Percentiles rank a stretch among this genome's conserved stretches.
Conservation (phyloP, 495 filamentous ascomycete genomes). For the Hypoxylon cercidicola region DNA sequence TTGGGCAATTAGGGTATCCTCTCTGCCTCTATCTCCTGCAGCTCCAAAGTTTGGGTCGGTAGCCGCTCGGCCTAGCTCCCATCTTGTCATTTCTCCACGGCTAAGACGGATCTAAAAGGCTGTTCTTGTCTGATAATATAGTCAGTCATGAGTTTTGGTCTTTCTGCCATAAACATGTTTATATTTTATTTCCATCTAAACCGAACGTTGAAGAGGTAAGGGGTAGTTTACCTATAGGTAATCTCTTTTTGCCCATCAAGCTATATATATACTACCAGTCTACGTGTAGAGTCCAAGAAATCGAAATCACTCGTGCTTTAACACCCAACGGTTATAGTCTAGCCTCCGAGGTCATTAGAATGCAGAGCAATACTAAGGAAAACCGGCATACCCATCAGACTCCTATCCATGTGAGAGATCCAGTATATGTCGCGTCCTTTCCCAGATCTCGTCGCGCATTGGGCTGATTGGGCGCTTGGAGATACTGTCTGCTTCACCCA, state of each 20-base stretch:
- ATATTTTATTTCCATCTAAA: too few species aligned
- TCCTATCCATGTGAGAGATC: slow-evolving; percentile 24
- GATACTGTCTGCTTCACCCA: slow-evolving; percentile 35
- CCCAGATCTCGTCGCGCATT: slow-evolving; percentile 20
- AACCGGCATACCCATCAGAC: slow-evolving; percentile 20
- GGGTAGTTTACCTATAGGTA: background rate
- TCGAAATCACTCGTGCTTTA: slow-evolving; percentile 9
- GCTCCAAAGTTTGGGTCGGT: slow-evolving; percentile 28
- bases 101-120: slow-evolving; percentile 13
- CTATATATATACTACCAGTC: background rate
- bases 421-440: slow-evolving; percentile 28
- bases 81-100: slow-evolving; percentile 8
- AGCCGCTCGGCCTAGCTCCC: slow-evolving; percentile 25
- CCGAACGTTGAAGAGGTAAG: background rate
- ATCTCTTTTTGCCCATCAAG: background rate
- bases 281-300: background rate
- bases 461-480: slow-evolving; percentile 43
- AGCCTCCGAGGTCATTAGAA: slow-evolving; percentile 1
- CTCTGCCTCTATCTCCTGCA: background rate
- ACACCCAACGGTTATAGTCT: slow-evolving; percentile 1
- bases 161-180: too few species aligned
- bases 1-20: too few species aligned
- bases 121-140: background rate
- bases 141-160: too few species aligned
- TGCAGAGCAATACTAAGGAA: slow-evolving; percentile 7